Evolutionary conservation across 192 early-diverging fungal genomes (phyloP).

Genomic region (Coemansia sp.): DNA sequence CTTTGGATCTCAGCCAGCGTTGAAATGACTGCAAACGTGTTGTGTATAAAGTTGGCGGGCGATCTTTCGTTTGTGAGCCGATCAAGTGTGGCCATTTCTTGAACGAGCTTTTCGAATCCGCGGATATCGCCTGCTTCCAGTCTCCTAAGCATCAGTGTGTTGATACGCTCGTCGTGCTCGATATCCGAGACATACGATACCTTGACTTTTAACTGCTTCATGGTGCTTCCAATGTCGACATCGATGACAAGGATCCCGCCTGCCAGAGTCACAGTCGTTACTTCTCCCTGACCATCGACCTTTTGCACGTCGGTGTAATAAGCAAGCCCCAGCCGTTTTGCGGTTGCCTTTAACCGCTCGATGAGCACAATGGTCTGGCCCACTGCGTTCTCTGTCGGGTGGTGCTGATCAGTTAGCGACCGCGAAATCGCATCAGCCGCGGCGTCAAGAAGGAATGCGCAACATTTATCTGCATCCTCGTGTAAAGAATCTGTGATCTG

Average conservation of each 20-base stretch:
- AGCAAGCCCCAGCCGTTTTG: conserved; percentile 37
- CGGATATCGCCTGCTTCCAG: conserved; percentile 28
- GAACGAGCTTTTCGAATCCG: conserved; percentile 40
- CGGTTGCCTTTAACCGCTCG: conserved; percentile 28
- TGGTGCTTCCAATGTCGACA: conserved; percentile 32
- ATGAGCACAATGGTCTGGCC: conserved; percentile 18
- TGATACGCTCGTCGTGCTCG: conserved; percentile 43
- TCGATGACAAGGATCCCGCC: conserved; percentile 48
- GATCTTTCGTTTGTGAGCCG: conserved; percentile 25
- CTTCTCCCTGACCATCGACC: not conserved
- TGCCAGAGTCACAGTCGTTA: conserved; percentile 50
- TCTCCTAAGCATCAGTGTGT: conserved; percentile 29
- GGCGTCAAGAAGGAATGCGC: conserved; percentile 24
- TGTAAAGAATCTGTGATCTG: conserved; percentile 32
- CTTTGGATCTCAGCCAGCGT: conserved; percentile 41
- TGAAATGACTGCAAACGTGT: conserved; percentile 36
- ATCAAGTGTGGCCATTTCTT: conserved; percentile 39
- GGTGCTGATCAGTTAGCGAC: conserved; percentile 2
- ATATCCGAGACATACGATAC: conserved; percentile 47
- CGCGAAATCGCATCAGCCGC: conserved; percentile 31
- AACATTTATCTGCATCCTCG: conserved; percentile 25
- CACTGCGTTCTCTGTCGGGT: not conserved
- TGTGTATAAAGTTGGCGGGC: conserved; percentile 46
- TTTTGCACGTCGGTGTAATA: conserved; percentile 44
- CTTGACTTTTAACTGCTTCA: conserved; percentile 33